These are phyloP conservation scores for Sporothrix globosa DNA, from an alignment of 2,329 filamentous ascomycete species.

Conservation along the genomic window DNA sequence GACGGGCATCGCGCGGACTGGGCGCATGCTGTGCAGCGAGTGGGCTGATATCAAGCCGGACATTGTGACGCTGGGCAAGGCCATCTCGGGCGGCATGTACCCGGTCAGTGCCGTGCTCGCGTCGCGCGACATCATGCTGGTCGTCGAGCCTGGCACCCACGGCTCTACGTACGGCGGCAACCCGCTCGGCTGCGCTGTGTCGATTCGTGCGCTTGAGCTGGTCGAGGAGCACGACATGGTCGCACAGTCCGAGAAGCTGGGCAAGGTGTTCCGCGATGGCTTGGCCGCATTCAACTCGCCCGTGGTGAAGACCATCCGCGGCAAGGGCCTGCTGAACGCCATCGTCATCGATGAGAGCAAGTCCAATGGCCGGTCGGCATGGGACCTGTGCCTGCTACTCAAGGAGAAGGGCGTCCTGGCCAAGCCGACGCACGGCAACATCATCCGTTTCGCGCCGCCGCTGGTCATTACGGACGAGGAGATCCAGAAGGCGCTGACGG, in stretches of 20 bases:
- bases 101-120: constrained; percentile 93
- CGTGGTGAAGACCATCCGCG: constrained; percentile 79
- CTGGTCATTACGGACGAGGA: constrained; percentile 90
- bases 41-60: constrained; percentile 97
- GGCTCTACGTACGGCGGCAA: constrained; percentile 99
- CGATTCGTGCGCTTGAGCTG: constrained; percentile 91
- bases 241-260: constrained; percentile 77
- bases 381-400: constrained; percentile 94
- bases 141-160: constrained; percentile 93
- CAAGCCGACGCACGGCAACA: constrained; percentile 98
- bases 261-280: constrained; percentile 79
- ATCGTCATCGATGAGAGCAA: constrained; percentile 92
- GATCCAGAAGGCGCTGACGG: constrained; percentile 73
- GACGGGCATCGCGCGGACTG: constrained; percentile 93
- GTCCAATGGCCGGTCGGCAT: constrained; percentile 83
- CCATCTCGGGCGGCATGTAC: constrained; percentile 98
- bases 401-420: constrained; percentile 95
- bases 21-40: constrained; percentile 89
- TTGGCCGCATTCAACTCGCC: constrained; percentile 75
- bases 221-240: constrained; percentile 90
- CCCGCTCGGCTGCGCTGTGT: constrained; percentile 91
- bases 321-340: constrained; percentile 93
- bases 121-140: constrained; percentile 89
- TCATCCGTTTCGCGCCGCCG: constrained; percentile 96
- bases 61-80: constrained; percentile 92